A percentile compares a stretch with the other conserved stretches of the same genome.
These are phyloP conservation scores for Austroboletus festivus DNA, from an alignment of 768 basidiomycete genomes.

Conservation along the genomic window DNA sequence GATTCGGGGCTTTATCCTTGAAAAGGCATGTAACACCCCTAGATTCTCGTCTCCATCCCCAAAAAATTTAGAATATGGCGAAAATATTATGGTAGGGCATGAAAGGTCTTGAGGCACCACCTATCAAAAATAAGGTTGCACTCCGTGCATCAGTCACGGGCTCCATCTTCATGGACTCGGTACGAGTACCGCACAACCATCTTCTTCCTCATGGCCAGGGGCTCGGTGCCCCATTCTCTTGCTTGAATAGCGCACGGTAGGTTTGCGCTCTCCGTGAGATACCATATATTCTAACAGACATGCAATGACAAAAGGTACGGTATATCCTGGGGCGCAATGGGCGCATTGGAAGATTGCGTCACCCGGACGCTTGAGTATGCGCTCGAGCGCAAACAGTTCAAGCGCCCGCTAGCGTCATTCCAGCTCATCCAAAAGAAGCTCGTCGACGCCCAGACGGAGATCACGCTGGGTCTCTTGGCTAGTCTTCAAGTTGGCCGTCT, in stretches of 20 bases:
- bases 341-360: slow-evolving; percentile 91
- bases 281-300: no score
- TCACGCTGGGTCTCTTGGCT: slow-evolving; percentile 71
- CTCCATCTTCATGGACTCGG: slow-evolving; percentile 90
- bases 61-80: background rate
- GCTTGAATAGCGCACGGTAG: slow-evolving; percentile 83
- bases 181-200: slow-evolving; percentile 68
- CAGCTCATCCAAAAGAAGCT: slow-evolving; percentile 98
- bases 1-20: slow-evolving; percentile 85
- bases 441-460: slow-evolving; percentile 88
- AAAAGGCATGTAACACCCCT: slow-evolving; percentile 58
- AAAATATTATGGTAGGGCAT: slow-evolving; percentile 51
- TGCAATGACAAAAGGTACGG: slow-evolving; percentile 71
- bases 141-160: slow-evolving; percentile 82
- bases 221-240: slow-evolving; percentile 84
- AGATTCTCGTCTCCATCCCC: background rate
- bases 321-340: slow-evolving; percentile 95
- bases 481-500: slow-evolving; percentile 81
- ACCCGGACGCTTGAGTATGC: slow-evolving; percentile 75
- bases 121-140: slow-evolving; percentile 92
- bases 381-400: slow-evolving; percentile 87
- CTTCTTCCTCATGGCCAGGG: slow-evolving; percentile 78
- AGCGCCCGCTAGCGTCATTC: slow-evolving; percentile 86
- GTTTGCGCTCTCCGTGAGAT: slow-evolving; percentile 1
- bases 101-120: slow-evolving; percentile 77